Evolutionary conservation across 108 stramenopile genomes (phyloP), one percentile per base, ranked within the genome.

Genomic region (Phaeodactylum tricornutum): DNA sequence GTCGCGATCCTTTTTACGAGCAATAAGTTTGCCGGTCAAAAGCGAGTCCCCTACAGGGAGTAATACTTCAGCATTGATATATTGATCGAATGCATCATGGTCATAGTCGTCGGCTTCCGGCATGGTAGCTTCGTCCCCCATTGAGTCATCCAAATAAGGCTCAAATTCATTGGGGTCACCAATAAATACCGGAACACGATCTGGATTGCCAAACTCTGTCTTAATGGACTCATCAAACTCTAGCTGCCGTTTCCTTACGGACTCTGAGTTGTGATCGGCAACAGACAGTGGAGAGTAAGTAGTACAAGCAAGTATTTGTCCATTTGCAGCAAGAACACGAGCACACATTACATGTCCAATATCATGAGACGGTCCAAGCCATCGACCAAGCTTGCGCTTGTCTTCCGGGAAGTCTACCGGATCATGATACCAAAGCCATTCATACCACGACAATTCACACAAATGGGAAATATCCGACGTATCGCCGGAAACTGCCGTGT

Each of bases 381-480:
- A 66, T 11, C 55, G n/a, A 9, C 63, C 56, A 33, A 66, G 31
- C 5, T 17, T 29, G 15, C 33, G 16, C 30, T 21, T 49, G 16
- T 49, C 48, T 21, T 21, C 22, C 3, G 17, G 12, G 11, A 21
- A 15, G 7, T 49, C 31, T 32, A 4, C 7, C 14, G 48, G 31
- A 23, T 21, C 21, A 14, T 29, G 57, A 29, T 43, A 61, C 45
- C 39, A 55, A 2, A 66, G 53, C 50, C 60, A 72, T 4, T 66
- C 52, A 57, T 64, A 66, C 42, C 47, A 71, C 4, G 30, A 58
- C 35, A 67, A 63, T 30, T 63, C 47, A 16, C 44, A 29, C 6
- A 61, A 46, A 7, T 59, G 57, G 16, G 61, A 60, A 4, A 74
- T 74, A 28, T 74, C 72, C 2, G 67, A 41, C 2, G 72, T 68